Percentiles rank a stretch among this genome's conserved stretches.
These are phyloP conservation scores for Iberis pinnata DNA, from an alignment of 345 rosid genomes.

Conservation along the genomic window DNA sequence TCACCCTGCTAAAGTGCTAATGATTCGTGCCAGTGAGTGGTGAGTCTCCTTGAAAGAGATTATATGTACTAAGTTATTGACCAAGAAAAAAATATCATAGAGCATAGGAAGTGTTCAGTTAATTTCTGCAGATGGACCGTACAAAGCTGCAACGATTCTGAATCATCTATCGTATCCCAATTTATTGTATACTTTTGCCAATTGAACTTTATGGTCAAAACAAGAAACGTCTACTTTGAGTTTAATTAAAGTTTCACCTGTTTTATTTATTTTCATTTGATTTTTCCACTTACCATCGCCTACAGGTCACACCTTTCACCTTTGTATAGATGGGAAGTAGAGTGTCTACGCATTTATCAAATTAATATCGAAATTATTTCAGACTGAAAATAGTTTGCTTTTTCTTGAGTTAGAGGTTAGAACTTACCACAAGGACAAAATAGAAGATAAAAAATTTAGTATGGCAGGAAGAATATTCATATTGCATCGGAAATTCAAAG, in stretches of 20 bases:
- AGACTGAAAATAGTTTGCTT: background rate
- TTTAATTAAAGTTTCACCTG: slow-evolving; percentile 11
- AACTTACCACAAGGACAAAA: background rate
- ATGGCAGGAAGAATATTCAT: background rate
- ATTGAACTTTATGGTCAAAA: slow-evolving; percentile 16
- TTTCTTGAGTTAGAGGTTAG: background rate
- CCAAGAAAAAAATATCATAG: background rate
- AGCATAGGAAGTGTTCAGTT: slow-evolving; percentile 1
- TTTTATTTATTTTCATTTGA: slow-evolving; percentile 6
- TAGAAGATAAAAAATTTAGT: background rate
- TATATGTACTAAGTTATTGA: slow-evolving; percentile 14
- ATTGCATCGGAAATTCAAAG: background rate
- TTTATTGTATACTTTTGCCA: slow-evolving; percentile 25
- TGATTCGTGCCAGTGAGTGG: slow-evolving; percentile 13
- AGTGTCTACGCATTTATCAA: background rate
- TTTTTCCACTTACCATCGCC: background rate
- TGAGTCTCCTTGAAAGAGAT: slow-evolving; percentile 9
- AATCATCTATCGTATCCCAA: slow-evolving; percentile 9
- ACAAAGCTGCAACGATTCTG: slow-evolving; percentile 14
- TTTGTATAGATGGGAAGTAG: too few relatives aligned
- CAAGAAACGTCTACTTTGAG: slow-evolving; percentile 8
- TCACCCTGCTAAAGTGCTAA: slow-evolving; percentile 14
- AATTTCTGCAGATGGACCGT: slow-evolving; percentile 23
- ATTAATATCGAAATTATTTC: background rate
- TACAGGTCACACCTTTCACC: too few relatives aligned